A percentile compares a stretch with the other conserved stretches of the same genome.
Evolutionary conservation across 345 rosid species (phyloP).

Genomic region (Citrus unshiu): DNA sequence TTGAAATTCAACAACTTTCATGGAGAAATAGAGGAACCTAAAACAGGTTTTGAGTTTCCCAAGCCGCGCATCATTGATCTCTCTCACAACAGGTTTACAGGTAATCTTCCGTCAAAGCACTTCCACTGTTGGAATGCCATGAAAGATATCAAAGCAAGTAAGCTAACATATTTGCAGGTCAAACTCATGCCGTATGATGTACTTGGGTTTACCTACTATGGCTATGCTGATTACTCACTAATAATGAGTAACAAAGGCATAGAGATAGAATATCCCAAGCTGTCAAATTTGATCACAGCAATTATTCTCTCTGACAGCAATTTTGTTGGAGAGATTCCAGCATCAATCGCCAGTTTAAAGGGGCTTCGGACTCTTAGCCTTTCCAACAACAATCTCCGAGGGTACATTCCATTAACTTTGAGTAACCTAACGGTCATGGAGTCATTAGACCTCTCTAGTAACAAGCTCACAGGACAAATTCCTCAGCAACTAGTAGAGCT

Average conservation of each 20-base stretch:
- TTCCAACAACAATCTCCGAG: background rate
- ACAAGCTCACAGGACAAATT: background rate
- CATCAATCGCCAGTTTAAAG: background rate
- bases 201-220: background rate
- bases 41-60: background rate
- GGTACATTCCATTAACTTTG: background rate
- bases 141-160: background rate
- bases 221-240: background rate
- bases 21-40: background rate
- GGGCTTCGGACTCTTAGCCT: background rate
- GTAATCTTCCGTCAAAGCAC: background rate
- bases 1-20: background rate
- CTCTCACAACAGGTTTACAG: background rate
- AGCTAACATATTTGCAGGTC: background rate
- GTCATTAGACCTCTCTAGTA: background rate
- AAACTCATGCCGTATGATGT: fast-evolving
- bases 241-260: background rate
- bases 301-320: background rate
- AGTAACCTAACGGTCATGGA: background rate
- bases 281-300: background rate
- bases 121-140: background rate
- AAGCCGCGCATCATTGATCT: background rate
- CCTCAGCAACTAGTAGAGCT: background rate
- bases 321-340: background rate
- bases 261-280: background rate